Evolutionary conservation across 345 rosid species (phyloP), one percentile per base, ranked within the genome.

Genomic region (Stellera chamaejasme): DNA sequence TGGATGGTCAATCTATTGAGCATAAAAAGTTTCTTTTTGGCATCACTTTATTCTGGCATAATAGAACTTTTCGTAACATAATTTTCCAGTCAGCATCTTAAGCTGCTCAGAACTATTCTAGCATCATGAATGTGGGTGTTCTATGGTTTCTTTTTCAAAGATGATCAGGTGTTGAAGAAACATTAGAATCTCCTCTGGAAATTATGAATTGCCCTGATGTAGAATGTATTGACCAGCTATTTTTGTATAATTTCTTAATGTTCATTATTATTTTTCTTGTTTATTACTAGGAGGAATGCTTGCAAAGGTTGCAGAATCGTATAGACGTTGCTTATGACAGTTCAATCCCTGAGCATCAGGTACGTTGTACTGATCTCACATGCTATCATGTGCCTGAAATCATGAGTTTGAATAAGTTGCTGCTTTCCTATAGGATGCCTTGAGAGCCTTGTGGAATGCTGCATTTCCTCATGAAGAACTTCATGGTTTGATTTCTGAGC

Each of bases 401-500:
- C 45, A 27, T 10, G 50, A 45, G 50, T 36, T 61, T 27, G 39
- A 28, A 55, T 58, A 51, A 43, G 39, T 64, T 67, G 26, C 57
- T 71, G 57, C 66, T 69, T 64, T 62, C 14, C 47, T 68, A 36
- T 73, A 94, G 99, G 96, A 85, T 54, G 90, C 97, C 61, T 71
- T 94, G 69, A 90, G 64, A 79, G 85, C 82, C 43, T 68, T 94
- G 27, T 94, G 99, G 99, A 78, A 69, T 67, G 93, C 79, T 72
- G 69, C 99, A 44, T 94, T 87, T 78, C 97, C 97, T 45, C 88
- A 79, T 58, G 97, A 90, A 73, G 89, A 94, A 75, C 96, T 94
- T 55, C 68, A 49, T 55, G 85, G 87, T 58, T 66, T 94, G 61
- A 80, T 90, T 78, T 85, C 99, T 63, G 99, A 94, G 75, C 99